Evolutionary conservation across 2,329 filamentous ascomycete species (phyloP), one percentile per base, ranked within the genome.

Genomic region (Ophiostoma fasciatum): DNA sequence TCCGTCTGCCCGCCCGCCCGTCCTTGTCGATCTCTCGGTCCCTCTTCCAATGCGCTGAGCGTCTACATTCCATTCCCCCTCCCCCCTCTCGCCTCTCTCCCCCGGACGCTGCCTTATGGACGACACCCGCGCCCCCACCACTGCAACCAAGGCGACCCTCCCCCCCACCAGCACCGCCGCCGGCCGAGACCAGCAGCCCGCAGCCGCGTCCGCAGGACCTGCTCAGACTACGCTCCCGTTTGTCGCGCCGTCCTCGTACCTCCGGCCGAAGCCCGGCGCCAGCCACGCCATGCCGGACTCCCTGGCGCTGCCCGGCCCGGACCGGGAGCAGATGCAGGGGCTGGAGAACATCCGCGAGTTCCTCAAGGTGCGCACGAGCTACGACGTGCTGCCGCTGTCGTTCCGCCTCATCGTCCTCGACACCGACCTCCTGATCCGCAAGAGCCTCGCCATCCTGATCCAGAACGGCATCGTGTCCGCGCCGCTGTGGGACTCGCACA

Each of bases 401-500:
- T 98, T 93, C 61, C 82, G 90, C 45, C 75, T 98, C 37, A 92
- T 98, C 52, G 75, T 94, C 45, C 82, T 98, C 55, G 92, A 98
- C 59, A 96, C 85, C 43, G 78, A 87, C 43, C 70, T 98, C 40
- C 75, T 94, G 37, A 92, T 98, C 50, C 94, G 92, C 64, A 94
- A 96, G 69, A 94, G 85, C 57, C 64, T 98, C 51, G 85, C 83
- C 52, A 96, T 96, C 48, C 68, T 98, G 45, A 84, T 85, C 31
- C 88, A 96, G 58, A 96, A 96, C 66, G 84, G 88, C 52, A 98
- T 98, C 54, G 90, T 98, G 38, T 98, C 90, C 21, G 90, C 90
- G 35, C 90, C 90, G 34, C 65, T 98, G 45, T 98, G 90, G 90
- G 87, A 98, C 58, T 94, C 88, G 19, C 79, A 82, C 46, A 82